Base-by-base conservation (phyloP, 805 yeast species). In the Wickerhamomyces tratensis region DNA sequence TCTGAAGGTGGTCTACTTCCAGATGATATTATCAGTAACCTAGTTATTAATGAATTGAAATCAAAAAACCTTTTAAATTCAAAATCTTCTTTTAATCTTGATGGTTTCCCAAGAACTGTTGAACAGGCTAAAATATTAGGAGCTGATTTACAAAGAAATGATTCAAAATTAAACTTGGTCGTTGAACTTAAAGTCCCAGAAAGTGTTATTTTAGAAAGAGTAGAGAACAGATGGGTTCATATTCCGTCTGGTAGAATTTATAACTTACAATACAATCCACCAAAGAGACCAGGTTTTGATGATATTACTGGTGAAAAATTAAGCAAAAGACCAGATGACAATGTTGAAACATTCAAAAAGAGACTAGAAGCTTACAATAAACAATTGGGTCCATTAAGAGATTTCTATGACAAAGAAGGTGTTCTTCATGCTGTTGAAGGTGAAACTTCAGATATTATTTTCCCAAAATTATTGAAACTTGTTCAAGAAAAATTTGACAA, bases 241-340 rank as follows among this genome's bases (percentile, higher is more conserved):
- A 58, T 71, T 12, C 77, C 85, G 0, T 84, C 95, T 41, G 97
- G 97, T 0, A 67, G 97, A 49, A 82, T 88, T 3, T 89, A 89
- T 60, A 91, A 86, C 58, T 58, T 85, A 48, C 79, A 86, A 43
- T 89, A 87, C 62, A 88, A 85, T 53, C 96, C 97, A 7, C 98
- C 98, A 8, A 82, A 82, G 53, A 72, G 71, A 2, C 77, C 87
- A 0, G 94, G 87, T 33, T 71, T 64, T 46, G 98, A 89, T 56
- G 97, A 89, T 59, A 55, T 87, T 2, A 89, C 98, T 0, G 96
- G 96, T 1, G 97, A 89, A 57, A 81, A 86, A 3, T 68, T 89
- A 44, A 62, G 74, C 14, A 85, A 87, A 62, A 73, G 98, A 47
- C 69, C 79, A 0, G 98, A 89, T 56, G 98, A 89, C 58, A 84